These are phyloP conservation scores for Liquidambar formosana DNA, from an alignment of 164 flowering plant species.

Conservation along the genomic window DNA sequence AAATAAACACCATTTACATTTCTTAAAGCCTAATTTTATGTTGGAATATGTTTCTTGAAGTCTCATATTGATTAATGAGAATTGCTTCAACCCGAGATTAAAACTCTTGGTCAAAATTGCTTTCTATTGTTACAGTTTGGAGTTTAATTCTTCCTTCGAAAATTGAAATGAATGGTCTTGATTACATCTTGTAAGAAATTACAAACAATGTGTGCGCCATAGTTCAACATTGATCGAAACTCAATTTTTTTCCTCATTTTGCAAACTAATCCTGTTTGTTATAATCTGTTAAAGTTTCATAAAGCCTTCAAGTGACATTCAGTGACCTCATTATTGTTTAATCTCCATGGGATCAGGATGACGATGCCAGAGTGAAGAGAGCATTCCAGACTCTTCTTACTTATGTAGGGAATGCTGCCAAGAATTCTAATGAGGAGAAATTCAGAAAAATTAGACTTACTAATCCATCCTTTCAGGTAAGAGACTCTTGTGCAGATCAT, in stretches of 20 bases:
- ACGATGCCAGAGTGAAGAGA: slow-evolving; percentile 88
- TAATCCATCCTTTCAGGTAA: slow-evolving; percentile 66
- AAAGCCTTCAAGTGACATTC: too few relatives aligned
- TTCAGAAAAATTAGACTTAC: slow-evolving; percentile 77
- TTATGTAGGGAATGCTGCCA: slow-evolving; percentile 81
- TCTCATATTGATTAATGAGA: too few relatives aligned
- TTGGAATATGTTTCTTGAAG: too few relatives aligned
- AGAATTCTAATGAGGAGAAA: slow-evolving; percentile 89
- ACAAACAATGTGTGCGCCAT: too few relatives aligned
- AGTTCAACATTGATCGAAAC: too few relatives aligned
- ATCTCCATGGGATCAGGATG: slow-evolving; percentile 53
- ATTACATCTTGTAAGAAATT: neutral
- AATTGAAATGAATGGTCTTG: neutral
- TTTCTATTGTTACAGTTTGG: neutral
- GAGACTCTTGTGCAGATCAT: neutral
- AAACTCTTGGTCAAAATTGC: too few relatives aligned
- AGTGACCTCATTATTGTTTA: slow-evolving; percentile 8
- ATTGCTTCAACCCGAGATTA: too few relatives aligned
- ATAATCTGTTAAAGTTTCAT: too few relatives aligned
- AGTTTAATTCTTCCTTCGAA: neutral
- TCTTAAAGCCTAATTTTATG: too few relatives aligned
- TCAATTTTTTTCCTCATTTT: too few relatives aligned
- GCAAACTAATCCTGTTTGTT: too few relatives aligned
- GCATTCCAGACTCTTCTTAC: slow-evolving; percentile 95
- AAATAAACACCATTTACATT: too few relatives aligned